Base-by-base conservation (phyloP, 2,329 filamentous ascomycete genomes). In the Trichophyton simii region DNA sequence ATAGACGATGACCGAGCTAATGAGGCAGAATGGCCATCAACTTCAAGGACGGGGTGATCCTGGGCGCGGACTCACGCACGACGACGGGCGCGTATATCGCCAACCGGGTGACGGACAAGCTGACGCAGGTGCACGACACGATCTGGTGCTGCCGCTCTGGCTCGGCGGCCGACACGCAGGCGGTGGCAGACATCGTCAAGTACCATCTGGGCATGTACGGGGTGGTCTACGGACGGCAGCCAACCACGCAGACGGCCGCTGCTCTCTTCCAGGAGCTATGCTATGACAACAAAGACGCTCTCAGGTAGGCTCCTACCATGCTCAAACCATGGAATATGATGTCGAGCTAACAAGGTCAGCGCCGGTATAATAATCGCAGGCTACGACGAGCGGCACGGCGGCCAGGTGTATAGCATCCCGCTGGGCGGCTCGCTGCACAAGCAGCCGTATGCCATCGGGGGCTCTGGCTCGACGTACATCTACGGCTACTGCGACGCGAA, bases 91-190 rank as follows among this genome's bases (percentile, higher is more conserved):
- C 92, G 69, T 99, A 97, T 82, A 97, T 99, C 73, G 94, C 94
- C 70, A 99, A 99, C 78, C 87, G 94, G 81, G 94, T 99, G 67
- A 99, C 94, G 66, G 94, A 99, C 83, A 99, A 99, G 82, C 86
- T 99, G 74, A 99, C 94, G 71, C 88, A 91, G 80, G 92, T 99
- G 64, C 89, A 95, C 79, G 94, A 99, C 77, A 97, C 92, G 63
- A 97, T 99, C 77, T 99, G 94, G 94, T 99, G 94, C 80, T 99
- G 94, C 80, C 87, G 94, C 71, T 97, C 94, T 64, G 94, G 94
- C 59, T 99, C 94, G 28, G 94, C 94, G 36, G 94, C 94, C 67
- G 94, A 99, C 73, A 99, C 94, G 63, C 94, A 99, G 78, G 94
- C 94, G 58, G 91, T 99, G 57, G 94, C 94, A 63, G 94, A 99